Evolutionary conservation across 208 protist species (phyloP).

Genomic region (Porcisia deanei): DNA sequence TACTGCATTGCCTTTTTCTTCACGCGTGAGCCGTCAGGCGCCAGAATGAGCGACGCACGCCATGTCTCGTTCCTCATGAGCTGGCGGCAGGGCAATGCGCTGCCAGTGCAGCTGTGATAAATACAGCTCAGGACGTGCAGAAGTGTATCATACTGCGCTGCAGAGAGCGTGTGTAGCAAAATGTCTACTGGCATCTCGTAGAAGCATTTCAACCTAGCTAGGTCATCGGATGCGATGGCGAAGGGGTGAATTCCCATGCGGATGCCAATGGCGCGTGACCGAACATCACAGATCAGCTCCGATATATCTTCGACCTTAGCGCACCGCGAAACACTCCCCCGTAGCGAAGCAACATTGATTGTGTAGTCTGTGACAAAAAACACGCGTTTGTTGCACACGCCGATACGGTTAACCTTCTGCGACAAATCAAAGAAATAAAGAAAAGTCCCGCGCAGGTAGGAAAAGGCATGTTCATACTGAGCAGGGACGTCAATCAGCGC

Average conservation of each 20-base stretch:
- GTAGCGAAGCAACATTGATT: slow-evolving; percentile 27
- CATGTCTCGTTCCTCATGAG: slow-evolving; percentile 20
- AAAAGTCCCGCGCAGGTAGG: slow-evolving; percentile 22
- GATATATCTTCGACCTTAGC: slow-evolving; percentile 45
- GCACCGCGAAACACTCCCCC: slow-evolving; percentile 31
- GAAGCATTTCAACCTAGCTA: slow-evolving; percentile 19
- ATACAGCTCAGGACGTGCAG: slow-evolving; percentile 15
- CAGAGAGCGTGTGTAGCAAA: slow-evolving; percentile 21
- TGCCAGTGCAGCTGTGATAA: slow-evolving; percentile 14
- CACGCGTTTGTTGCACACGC: slow-evolving; percentile 24
- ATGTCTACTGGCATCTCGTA: slow-evolving; percentile 53
- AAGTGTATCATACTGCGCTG: slow-evolving; percentile 15
- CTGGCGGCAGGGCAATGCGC: slow-evolving; percentile 21
- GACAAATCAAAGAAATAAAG: slow-evolving; percentile 39
- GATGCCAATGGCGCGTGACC: slow-evolving; percentile 26
- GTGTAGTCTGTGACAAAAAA: slow-evolving; percentile 47
- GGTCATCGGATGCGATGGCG: slow-evolving; percentile 6
- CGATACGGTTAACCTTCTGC: slow-evolving; percentile 19
- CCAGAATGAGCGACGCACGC: slow-evolving; percentile 27
- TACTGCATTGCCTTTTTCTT: slow-evolving; percentile 31
- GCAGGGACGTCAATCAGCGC: slow-evolving; percentile 11
- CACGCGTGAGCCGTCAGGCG: slow-evolving; percentile 40
- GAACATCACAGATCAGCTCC: slow-evolving; percentile 25
- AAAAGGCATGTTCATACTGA: slow-evolving; percentile 5
- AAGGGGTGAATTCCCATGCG: slow-evolving; percentile 41